Base-by-base conservation (phyloP, 1,284 basidiomycete species). In the Sphagnurus paluster region DNA sequence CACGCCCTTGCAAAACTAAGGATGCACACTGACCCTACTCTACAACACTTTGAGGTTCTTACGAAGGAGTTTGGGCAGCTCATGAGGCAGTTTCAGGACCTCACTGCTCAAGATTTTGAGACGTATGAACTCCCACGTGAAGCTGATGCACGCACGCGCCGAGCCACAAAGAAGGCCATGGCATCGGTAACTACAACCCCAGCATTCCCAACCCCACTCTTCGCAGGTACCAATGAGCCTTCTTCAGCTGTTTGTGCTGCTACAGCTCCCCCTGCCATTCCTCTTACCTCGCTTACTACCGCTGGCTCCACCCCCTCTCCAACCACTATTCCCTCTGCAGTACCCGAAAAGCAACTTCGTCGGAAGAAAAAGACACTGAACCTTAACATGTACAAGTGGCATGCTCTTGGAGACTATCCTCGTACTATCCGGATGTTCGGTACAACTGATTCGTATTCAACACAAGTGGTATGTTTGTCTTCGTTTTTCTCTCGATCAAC, bases 321-420 rank as follows among this genome's bases (percentile, higher is more conserved):
- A n/a, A n/a, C n/a, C n/a, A n/a, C n/a, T n/a, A n/a, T n/a, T n/a
- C n/a, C n/a, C n/a, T n/a, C n/a, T n/a, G n/a, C n/a, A n/a, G n/a
- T n/a, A n/a, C n/a, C n/a, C n/a, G n/a, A n/a, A n/a, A n/a, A n/a
- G n/a, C n/a, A n/a, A n/a, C n/a, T n/a, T 20, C 14, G 37, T 23
- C 52, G 48, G 35, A 36, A 45, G 6, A 54, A 54, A 14, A 39
- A 42, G 20, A n/a, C n/a, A n/a, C 54, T 67, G 24, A 68, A 68
- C 36, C 52, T 65, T 11, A 55, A 54, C n/a, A 59, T 60, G 1
- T 62, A 62, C 49, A 71, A 71, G 45, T 58, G 57, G 35, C 70
- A 72, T 54, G 57, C 63, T 0, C 49, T 71, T 2, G 66, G 62
- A 0, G 66, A 73, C 36, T 69, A 68, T 36, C 49, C 51, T 0